Conservation (phyloP, 2,329 filamentous ascomycete genomes). For the Chalaropsis thielavioides region DNA sequence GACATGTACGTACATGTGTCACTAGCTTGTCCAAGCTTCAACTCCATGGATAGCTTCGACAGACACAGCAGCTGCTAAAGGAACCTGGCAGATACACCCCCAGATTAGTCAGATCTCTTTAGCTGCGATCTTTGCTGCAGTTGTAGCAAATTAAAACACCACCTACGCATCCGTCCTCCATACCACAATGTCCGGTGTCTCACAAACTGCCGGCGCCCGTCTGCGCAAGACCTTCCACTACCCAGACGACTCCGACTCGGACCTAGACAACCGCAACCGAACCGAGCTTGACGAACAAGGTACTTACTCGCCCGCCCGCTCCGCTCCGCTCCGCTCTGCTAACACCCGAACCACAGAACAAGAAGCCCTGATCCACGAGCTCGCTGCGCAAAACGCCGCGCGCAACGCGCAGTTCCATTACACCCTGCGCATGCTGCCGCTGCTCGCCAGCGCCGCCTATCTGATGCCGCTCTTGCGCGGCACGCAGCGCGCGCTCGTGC, state of each 20-base stretch:
- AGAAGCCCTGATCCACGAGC: conserved; percentile 44
- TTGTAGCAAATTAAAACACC: too few relatives aligned
- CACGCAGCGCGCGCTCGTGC: conserved; percentile 20
- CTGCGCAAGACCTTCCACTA: conserved; percentile 68
- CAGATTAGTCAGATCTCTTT: neutral
- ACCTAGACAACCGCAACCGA: conserved; percentile 34
- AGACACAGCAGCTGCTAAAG: too few relatives aligned
- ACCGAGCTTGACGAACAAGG: conserved; percentile 65
- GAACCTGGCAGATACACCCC: too few relatives aligned
- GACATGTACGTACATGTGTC: too few relatives aligned
- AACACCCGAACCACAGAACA: conserved; percentile 37
- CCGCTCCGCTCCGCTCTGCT: neutral
- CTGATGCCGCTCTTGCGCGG: conserved; percentile 31
- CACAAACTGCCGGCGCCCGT: conserved; percentile 31
- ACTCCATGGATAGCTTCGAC: too few relatives aligned
- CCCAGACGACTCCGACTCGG: conserved; percentile 39
- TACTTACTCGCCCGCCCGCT: conserved; percentile 22
- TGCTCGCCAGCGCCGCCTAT: conserved; percentile 42
- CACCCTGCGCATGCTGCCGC: conserved; percentile 46
- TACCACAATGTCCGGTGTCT: neutral
- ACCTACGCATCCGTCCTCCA: neutral
- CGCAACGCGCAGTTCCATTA: conserved; percentile 44
- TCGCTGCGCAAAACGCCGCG: conserved; percentile 40
- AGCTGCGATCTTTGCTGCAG: neutral
- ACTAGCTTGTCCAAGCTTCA: too few relatives aligned